These are phyloP conservation scores for Eucalyptus virginea DNA, from an alignment of 345 rosid species.

Conservation along the genomic window DNA sequence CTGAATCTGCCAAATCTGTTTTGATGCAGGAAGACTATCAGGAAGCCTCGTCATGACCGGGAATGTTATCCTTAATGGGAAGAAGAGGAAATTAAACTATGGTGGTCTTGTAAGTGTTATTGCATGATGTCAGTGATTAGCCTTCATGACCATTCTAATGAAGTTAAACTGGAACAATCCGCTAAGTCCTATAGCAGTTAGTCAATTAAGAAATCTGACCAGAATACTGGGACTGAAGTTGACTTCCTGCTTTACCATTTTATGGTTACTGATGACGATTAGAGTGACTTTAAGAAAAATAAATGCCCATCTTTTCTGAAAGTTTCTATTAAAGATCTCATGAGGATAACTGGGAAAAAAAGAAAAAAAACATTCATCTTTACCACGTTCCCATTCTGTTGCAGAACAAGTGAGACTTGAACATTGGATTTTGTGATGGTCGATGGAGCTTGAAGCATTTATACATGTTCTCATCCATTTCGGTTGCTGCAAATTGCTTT, in stretches of 20 bases:
- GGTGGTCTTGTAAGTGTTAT: slow-evolving; percentile 52
- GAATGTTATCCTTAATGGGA: slow-evolving; percentile 74
- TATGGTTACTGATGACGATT: neutral
- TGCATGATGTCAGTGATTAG: neutral
- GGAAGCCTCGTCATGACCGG: slow-evolving; percentile 84
- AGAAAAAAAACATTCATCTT: neutral
- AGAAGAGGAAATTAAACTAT: slow-evolving; percentile 40
- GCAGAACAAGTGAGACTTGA: neutral
- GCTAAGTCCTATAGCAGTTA: neutral
- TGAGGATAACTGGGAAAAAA: neutral
- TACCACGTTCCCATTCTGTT: neutral
- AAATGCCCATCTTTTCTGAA: neutral
- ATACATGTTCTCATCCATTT: neutral
- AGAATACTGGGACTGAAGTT: neutral
- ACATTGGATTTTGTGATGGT: neutral
- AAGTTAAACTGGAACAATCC: neutral
- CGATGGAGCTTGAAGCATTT: neutral
- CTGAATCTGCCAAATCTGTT: neutral
- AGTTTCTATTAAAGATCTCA: neutral
- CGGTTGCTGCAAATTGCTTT: neutral
- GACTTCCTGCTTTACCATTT: neutral
- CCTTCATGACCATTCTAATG: neutral
- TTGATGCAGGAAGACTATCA: slow-evolving; percentile 70
- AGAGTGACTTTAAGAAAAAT: neutral
- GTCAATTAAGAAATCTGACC: neutral